Percentiles rank a stretch among this genome's conserved stretches.
Conservation (phyloP, 495 filamentous ascomycete species). For the Annulohypoxylon stygium region DNA sequence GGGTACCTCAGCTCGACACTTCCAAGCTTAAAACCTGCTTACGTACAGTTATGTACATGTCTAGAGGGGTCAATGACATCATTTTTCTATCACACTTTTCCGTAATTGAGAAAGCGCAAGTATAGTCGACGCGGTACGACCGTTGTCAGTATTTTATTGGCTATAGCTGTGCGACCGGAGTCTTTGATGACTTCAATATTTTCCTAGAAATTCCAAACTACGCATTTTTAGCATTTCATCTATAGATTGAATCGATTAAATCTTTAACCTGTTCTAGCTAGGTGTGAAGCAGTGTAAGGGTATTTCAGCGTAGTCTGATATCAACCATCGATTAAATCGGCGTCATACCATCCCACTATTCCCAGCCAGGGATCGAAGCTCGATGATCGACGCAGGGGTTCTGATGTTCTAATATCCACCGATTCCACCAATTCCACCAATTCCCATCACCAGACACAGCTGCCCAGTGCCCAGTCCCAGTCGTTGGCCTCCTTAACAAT, state of each 20-base stretch:
- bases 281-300: background rate
- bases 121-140: conserved; percentile 20
- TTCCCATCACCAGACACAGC: conserved; percentile 21
- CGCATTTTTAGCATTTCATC: conserved; percentile 1
- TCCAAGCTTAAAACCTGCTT: conserved; percentile 12
- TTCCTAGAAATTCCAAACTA: conserved; percentile 19
- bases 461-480: conserved; percentile 4
- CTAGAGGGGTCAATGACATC: conserved; percentile 25
- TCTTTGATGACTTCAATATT: conserved; percentile 45
- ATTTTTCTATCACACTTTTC: conserved; percentile 21
- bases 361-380: conserved; percentile 30
- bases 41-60: conserved; percentile 14
- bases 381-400: conserved; percentile 48
- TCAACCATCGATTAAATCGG: conserved; percentile 25
- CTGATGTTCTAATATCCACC: background rate
- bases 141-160: conserved; percentile 24
- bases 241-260: conserved; percentile 12
- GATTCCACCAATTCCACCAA: conserved; percentile 5
- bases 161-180: conserved; percentile 7
- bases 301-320: conserved; percentile 5
- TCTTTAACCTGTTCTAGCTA: conserved; percentile 26
- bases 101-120: conserved; percentile 13
- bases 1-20: background rate
- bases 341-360: conserved; percentile 31
- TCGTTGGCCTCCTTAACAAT: background rate